phyloP scores from a whole-genome alignment of 2,329 filamentous ascomycete genomes.

The Zymoseptoria crescenta region DNA sequence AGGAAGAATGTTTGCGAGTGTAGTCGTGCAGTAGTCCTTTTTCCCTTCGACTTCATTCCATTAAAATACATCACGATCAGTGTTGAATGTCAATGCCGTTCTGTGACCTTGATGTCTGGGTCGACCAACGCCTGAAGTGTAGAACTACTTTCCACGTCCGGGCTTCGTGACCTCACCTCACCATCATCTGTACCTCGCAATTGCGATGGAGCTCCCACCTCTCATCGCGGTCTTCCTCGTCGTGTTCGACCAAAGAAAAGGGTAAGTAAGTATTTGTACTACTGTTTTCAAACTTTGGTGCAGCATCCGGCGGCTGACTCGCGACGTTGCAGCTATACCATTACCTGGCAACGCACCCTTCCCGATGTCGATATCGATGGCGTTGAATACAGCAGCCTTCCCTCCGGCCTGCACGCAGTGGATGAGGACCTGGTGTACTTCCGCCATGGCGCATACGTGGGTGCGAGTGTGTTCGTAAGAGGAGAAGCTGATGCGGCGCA shows the following conservation, averaged over 20 bases:
- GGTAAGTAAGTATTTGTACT: slow-evolving; percentile 19
- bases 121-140: background rate
- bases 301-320: background rate
- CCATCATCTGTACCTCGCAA: background rate
- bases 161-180: background rate
- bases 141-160: background rate
- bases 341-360: slow-evolving; percentile 74
- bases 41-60: background rate
- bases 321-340: slow-evolving; percentile 54
- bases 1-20: background rate
- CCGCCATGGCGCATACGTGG: slow-evolving; percentile 71
- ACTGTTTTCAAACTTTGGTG: background rate
- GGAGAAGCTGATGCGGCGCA: slow-evolving; percentile 67
- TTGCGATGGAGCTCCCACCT: slow-evolving; percentile 15
- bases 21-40: background rate
- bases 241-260: slow-evolving; percentile 33
- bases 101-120: no score
- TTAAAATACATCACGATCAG: background rate
- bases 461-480: slow-evolving; percentile 87
- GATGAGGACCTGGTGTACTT: slow-evolving; percentile 86
- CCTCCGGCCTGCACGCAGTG: slow-evolving; percentile 85
- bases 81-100: no score
- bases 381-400: slow-evolving; percentile 89
- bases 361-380: slow-evolving; percentile 65
- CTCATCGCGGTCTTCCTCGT: slow-evolving; percentile 31